phyloP scores from a whole-genome alignment of 2,329 filamentous ascomycete genomes.

The Botrytis galanthina region DNA sequence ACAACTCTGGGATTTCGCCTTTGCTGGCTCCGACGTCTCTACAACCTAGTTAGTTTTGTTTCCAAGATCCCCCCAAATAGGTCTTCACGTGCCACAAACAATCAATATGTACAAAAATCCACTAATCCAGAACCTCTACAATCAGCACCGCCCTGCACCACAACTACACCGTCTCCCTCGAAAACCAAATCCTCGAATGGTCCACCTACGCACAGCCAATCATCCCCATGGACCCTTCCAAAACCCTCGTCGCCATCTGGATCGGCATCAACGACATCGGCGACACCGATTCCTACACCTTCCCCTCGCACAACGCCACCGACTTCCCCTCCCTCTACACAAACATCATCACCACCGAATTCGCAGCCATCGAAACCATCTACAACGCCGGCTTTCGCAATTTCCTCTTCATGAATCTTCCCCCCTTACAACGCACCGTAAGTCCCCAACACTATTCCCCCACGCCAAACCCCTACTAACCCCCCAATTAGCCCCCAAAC shows the following conservation, averaged over 20 bases:
- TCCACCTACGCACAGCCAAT: slow-evolving; percentile 41
- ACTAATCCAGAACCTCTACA: neutral
- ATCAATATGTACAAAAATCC: neutral
- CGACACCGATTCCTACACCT: slow-evolving; percentile 46
- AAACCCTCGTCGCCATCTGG: slow-evolving; percentile 50
- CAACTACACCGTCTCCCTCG: slow-evolving; percentile 48
- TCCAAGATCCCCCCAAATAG: no score
- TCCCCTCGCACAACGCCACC: slow-evolving; percentile 41
- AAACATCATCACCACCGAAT: slow-evolving; percentile 43
- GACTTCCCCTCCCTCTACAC: slow-evolving; percentile 48
- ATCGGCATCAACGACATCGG: slow-evolving; percentile 58
- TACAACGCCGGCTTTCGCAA: slow-evolving; percentile 45
- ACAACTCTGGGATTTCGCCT: slow-evolving; percentile 57
- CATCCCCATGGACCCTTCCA: slow-evolving; percentile 36
- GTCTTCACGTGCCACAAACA: neutral
- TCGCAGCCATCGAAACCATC: slow-evolving; percentile 43
- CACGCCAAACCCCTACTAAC: neutral
- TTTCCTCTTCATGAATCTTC: slow-evolving; percentile 51
- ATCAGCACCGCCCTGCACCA: slow-evolving; percentile 49
- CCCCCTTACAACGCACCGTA: slow-evolving; percentile 47
- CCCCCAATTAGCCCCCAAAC: slow-evolving; percentile 22
- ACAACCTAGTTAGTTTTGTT: slow-evolving; percentile 18
- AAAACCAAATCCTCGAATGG: slow-evolving; percentile 52
- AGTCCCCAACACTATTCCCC: neutral
- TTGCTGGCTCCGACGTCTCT: slow-evolving; percentile 52